Evolutionary conservation across 129 eudicot species (phyloP), one percentile per base, ranked within the genome.

Genomic region (Arctium lappa): DNA sequence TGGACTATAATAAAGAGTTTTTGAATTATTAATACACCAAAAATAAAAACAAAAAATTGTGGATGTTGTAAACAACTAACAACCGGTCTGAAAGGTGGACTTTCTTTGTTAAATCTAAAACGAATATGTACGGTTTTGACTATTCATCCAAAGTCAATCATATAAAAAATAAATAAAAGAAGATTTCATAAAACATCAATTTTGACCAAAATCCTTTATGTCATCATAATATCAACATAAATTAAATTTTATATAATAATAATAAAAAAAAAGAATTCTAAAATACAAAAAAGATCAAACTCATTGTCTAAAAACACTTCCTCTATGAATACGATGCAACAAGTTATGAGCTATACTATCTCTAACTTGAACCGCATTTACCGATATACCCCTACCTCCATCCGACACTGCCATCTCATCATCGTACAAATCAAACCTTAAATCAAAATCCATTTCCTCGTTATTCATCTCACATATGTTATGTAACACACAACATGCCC

Each of bases 401-500:
- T 88, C 85, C 82, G 84, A 91, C 12, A 90, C 85, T 33, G 70
- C 86, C 78, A 89, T 85, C 82, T 87, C 88, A 78, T 92, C 97
- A 69, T 92, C 94, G 44, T 84, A 87, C 66, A 92, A 56, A 33
- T 89, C 93, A 46, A 92, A 89, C 86, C 85, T 86, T 62, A 90
- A 78, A 10, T 86, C 91, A 1, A 4, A 56, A 16, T 81, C 90
- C 83, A 92, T 74, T 40, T 72, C 87, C 68, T 92, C 94, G 29
- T 81, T 65, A 37, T 84, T 71, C 86, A 90, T 89, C 92, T 92
- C 97, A 68, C 97, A 92, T 38, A 92, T 89, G 48, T 92, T 93
- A 65, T 93, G 94, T 79, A 92, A 78, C 38, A 91, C 97, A 75
- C 93, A 92, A 50, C 94, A 90, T 22, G 97, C 97, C 72, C 91